Evolutionary conservation across 169 alveolate species (phyloP).

Genomic region (Theileria equi): DNA sequence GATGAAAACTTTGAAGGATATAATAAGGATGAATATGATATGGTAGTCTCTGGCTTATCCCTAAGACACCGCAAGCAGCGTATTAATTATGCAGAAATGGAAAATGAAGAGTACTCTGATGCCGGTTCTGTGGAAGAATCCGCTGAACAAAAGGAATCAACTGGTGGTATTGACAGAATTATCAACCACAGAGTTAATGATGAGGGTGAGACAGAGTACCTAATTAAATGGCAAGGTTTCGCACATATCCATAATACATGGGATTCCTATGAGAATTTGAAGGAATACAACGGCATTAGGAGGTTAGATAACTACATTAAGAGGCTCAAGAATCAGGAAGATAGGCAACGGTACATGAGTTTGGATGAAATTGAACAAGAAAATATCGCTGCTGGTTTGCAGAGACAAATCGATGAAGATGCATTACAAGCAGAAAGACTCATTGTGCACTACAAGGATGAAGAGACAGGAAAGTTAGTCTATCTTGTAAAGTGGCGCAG

Average conservation of each 20-base stretch:
- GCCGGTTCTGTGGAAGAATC: slow-evolving; percentile 35
- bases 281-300: slow-evolving; percentile 76
- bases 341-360: slow-evolving; percentile 78
- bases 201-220: slow-evolving; percentile 75
- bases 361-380: slow-evolving; percentile 88
- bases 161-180: slow-evolving; percentile 78
- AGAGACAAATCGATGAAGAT: slow-evolving; percentile 85
- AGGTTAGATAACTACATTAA: slow-evolving; percentile 83
- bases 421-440: slow-evolving; percentile 85
- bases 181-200: slow-evolving; percentile 66
- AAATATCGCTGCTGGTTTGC: slow-evolving; percentile 81
- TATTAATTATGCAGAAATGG: slow-evolving; percentile 63
- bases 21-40: neutral
- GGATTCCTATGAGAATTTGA: slow-evolving; percentile 80
- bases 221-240: slow-evolving; percentile 85
- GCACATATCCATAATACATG: slow-evolving; percentile 87
- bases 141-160: slow-evolving; percentile 57
- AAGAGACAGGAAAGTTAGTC: slow-evolving; percentile 28
- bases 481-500: slow-evolving; percentile 87
- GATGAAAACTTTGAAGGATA: slow-evolving; percentile 17
- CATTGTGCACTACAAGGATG: slow-evolving; percentile 70
- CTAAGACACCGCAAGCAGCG: slow-evolving; percentile 55
- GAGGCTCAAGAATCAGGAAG: slow-evolving; percentile 71
- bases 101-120: slow-evolving; percentile 46
- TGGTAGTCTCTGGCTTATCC: slow-evolving; percentile 21